Evolutionary conservation across 108 stramenopile species (phyloP), one percentile per base, ranked within the genome.

Genomic region (Fragilariopsis cylindrus): DNA sequence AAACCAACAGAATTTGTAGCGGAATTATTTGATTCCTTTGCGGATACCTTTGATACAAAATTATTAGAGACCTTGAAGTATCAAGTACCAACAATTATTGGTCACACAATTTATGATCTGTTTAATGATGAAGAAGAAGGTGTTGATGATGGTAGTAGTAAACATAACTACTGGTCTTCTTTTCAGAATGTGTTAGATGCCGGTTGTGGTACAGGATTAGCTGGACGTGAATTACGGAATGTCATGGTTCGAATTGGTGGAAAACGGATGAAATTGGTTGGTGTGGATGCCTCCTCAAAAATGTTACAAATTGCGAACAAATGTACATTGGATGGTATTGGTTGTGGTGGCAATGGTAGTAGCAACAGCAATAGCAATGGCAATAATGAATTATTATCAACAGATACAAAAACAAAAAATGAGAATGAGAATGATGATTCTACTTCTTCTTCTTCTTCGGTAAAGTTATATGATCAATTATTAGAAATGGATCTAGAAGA

Each of bases 21-120:
- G 21, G 88, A 87, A 39, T 65, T 92, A 11, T 92, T 92, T 77
- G 91, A 92, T 77, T 82, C 84, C 71, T 92, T 92, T 81, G 91
- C 91, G 0, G 82, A 86, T 49, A 84, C 87, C 9, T 92, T 92
- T 78, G 91, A 92, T 69, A 84, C 86, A 43, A 89, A 92, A 56
- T 67, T 92, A 48, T 12, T 71, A 4, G 70, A 78, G 9, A 76
- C 73, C n/a, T 67, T 92, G 44, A 72, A 72, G 11, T 92, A 92
- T 60, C 48, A 75, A 43, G 91, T 89, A 1, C 91, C 91, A 3
- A 55, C 64, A n/a, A 54, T 92, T 15, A 75, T 92, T 9, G 91
- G 88, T 30, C 73, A 86, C 2, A 77, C 77, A 3, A 85, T 83
- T 0, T 60, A 57, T 8, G 74, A 70, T 15, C 55, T 45, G 8